Evolutionary conservation across 1,284 basidiomycete species (phyloP).

Genomic region (Cronartium quercuum): DNA sequence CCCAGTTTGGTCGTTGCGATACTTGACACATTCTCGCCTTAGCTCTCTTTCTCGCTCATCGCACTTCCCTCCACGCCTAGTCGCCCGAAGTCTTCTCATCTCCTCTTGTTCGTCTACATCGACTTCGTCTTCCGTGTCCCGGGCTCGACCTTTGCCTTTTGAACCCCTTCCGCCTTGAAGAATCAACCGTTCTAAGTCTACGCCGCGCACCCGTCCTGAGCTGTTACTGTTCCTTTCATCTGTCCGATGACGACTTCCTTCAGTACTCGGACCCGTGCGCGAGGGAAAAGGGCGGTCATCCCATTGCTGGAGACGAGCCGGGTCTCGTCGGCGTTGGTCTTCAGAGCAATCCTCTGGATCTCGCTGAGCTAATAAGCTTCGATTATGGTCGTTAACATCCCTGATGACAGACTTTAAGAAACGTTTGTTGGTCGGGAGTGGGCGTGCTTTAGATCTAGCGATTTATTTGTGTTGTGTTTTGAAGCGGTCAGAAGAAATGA

Average conservation of each 20-base stretch:
- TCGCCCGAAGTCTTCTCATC: not conserved
- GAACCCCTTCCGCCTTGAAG: not conserved
- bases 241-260: not conserved
- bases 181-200: not conserved
- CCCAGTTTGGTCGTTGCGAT: not conserved
- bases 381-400: constrained; percentile 45
- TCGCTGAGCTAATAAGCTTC: not conserved
- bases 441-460: not conserved
- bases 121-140: not conserved
- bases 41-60: not conserved
- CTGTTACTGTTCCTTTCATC: too few species aligned
- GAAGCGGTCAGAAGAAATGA: not conserved
- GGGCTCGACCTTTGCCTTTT: not conserved
- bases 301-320: not conserved
- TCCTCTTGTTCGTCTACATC: constrained; percentile 1
- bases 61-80: not conserved
- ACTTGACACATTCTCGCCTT: not conserved
- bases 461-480: not conserved
- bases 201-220: not conserved
- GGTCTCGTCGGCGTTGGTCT: not conserved
- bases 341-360: constrained; percentile 24
- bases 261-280: not conserved
- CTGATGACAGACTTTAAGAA: constrained; percentile 43
- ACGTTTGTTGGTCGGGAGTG: constrained; percentile 42
- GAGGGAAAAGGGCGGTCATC: not conserved